These are phyloP conservation scores for Aspergillus sclerotioniger DNA, from an alignment of 495 filamentous ascomycete genomes.

Conservation along the genomic window DNA sequence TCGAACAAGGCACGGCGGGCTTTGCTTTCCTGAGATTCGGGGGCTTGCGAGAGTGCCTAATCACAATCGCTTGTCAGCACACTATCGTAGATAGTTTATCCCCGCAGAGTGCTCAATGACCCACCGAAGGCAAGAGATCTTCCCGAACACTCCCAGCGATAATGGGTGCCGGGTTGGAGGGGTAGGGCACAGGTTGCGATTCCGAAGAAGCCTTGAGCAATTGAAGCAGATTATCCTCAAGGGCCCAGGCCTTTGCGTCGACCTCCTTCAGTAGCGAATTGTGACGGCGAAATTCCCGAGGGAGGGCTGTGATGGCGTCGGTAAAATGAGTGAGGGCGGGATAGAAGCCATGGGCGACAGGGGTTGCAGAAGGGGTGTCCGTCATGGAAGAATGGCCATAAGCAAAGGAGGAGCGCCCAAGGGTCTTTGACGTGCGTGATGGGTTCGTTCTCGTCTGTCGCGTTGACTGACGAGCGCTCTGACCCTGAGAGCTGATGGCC, in stretches of 20 bases:
- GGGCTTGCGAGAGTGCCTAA: slow-evolving; percentile 31
- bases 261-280: slow-evolving; percentile 95
- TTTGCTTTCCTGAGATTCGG: slow-evolving; percentile 40
- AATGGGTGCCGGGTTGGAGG: slow-evolving; percentile 39
- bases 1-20: slow-evolving; percentile 66
- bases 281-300: slow-evolving; percentile 90
- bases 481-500: slow-evolving; percentile 32
- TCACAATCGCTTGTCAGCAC: not conserved
- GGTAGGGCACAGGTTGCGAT: slow-evolving; percentile 44
- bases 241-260: slow-evolving; percentile 76
- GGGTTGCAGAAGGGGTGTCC: slow-evolving; percentile 31
- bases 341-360: slow-evolving; percentile 65
- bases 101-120: slow-evolving; percentile 7
- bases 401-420: slow-evolving; percentile 48
- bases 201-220: slow-evolving; percentile 66
- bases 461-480: slow-evolving; percentile 49
- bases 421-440: slow-evolving; percentile 57
- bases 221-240: slow-evolving; percentile 61
- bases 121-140: slow-evolving; percentile 37
- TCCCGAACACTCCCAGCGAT: slow-evolving; percentile 40
- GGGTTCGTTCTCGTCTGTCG: slow-evolving; percentile 63
- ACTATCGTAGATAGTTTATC: slow-evolving; percentile 1
- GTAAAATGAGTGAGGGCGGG: slow-evolving; percentile 94
- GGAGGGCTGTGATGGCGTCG: slow-evolving; percentile 87
- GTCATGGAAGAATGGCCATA: slow-evolving; percentile 37